Base-by-base conservation (phyloP, 2,329 filamentous ascomycete species). In the Fusarium musae region DNA sequence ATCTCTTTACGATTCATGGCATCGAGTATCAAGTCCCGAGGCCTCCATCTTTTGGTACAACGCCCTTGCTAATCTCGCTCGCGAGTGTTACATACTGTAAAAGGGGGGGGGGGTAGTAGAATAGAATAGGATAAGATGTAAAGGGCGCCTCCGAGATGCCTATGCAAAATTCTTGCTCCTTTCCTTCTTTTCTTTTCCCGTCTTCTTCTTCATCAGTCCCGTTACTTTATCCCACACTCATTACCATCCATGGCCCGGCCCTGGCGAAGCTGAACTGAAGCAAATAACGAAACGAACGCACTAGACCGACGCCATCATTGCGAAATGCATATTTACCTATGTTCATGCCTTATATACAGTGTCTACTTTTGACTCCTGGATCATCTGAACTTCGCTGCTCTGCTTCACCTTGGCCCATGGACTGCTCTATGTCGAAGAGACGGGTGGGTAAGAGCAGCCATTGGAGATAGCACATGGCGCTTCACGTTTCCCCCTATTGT, bases 41-140 rank as follows among this genome's bases (percentile, higher is more conserved):
- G 36, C 34, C 47, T 70, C 60, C 69, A 63, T 69, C 59, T 73
- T 72, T 74, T 73, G 58, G 68, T 66, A 75, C 32, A 76, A 79
- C 78, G 74, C 79, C 76, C 70, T 73, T 73, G 74, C 77, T 79
- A 74, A 79, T 76, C 73, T 78, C 74, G 74, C 75, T 78, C 60
- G 67, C 71, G 72, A 78, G 74, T 68, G 74, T 69, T 76, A 78
- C 68, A 79, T 80, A 72, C 70, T 73, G 62, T 61, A 75, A 64
- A 56, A 34, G 30, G 54, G 61, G 62, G 65, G 47, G 13, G 62
- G 65, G 47, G 13, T 32, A 34, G 54, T 66, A 76, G 59, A 77
- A 75, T 71, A 70, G 50, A 77, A 77, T 19, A 37, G 43, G 34
- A 53, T 64, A 69, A 77, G 73, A 52, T 46, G 49, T 53, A 62